These are phyloP conservation scores for Quercus tomentella DNA, from an alignment of 331 rosid genomes.

Conservation along the genomic window DNA sequence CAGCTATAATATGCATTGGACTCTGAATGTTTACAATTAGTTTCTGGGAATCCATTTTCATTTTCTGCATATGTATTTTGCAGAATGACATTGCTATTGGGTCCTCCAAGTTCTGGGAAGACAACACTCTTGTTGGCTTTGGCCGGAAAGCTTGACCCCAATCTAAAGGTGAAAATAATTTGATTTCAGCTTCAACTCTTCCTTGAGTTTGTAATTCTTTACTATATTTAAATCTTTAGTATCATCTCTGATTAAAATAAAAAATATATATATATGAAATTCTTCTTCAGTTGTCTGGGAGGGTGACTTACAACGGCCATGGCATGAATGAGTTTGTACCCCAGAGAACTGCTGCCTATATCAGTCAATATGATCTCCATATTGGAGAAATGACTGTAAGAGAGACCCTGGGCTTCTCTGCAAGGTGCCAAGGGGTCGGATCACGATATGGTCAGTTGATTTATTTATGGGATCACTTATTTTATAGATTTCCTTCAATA, in stretches of 20 bases:
- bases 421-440: slow-evolving; percentile 85
- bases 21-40: not conserved
- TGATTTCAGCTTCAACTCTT: not conserved
- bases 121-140: slow-evolving; percentile 49
- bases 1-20: not conserved
- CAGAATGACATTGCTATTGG: slow-evolving; percentile 49
- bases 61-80: not conserved
- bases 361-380: slow-evolving; percentile 75
- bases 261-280: no score
- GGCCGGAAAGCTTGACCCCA: slow-evolving; percentile 46
- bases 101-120: slow-evolving; percentile 65
- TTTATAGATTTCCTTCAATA: not conserved
- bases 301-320: slow-evolving; percentile 67
- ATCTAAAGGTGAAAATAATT: slow-evolving; percentile 31
- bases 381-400: slow-evolving; percentile 87
- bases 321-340: slow-evolving; percentile 72
- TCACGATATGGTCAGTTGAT: slow-evolving; percentile 55
- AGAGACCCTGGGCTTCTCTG: slow-evolving; percentile 76
- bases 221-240: not conserved
- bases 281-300: slow-evolving; percentile 43
- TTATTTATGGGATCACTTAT: not conserved
- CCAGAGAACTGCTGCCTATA: slow-evolving; percentile 75
- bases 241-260: no score
- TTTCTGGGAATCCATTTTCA: not conserved
- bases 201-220: not conserved